Conservation (phyloP, 768 basidiomycete species). For the Saitozyma podzolica region DNA sequence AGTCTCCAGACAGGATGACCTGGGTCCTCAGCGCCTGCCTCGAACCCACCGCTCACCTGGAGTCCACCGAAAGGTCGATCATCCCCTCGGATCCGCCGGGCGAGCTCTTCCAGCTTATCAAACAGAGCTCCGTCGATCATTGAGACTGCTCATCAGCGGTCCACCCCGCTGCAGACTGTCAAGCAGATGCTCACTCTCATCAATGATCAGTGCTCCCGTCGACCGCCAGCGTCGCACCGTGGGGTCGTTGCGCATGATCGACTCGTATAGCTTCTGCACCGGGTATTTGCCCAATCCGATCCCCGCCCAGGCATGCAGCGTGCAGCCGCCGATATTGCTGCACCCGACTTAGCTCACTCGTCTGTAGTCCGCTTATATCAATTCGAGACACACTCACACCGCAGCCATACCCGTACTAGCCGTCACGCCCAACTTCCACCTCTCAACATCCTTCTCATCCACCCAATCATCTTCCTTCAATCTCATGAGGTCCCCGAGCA, state of each 20-base stretch:
- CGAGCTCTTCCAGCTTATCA: constrained; percentile 52
- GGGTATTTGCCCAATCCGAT: constrained; percentile 30
- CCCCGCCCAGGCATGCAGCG: constrained; percentile 44
- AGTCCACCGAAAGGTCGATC: constrained; percentile 51
- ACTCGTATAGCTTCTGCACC: constrained; percentile 22
- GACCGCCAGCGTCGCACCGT: constrained; percentile 33
- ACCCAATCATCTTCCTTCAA: background rate
- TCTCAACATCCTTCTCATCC: background rate
- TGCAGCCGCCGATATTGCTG: constrained; percentile 42
- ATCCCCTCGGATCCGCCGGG: constrained; percentile 38
- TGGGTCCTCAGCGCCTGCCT: constrained; percentile 10
- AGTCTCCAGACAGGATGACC: constrained; percentile 54
- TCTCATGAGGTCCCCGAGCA: constrained; percentile 10
- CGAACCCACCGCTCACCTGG: no score
- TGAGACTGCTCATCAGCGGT: constrained; percentile 35
- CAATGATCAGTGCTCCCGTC: constrained; percentile 44
- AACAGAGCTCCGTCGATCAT: constrained; percentile 52
- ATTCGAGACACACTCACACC: constrained; percentile 31
- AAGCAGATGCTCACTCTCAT: constrained; percentile 37
- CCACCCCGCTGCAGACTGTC: background rate
- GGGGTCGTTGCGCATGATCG: constrained; percentile 18
- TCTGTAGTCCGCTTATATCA: background rate
- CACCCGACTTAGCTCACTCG: background rate
- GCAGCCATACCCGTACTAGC: constrained; percentile 91
- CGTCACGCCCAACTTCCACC: constrained; percentile 60